A percentile compares a stretch with the other conserved stretches of the same genome.
Conservation (phyloP, 164 flowering plant genomes). For the Stephania japonica region DNA sequence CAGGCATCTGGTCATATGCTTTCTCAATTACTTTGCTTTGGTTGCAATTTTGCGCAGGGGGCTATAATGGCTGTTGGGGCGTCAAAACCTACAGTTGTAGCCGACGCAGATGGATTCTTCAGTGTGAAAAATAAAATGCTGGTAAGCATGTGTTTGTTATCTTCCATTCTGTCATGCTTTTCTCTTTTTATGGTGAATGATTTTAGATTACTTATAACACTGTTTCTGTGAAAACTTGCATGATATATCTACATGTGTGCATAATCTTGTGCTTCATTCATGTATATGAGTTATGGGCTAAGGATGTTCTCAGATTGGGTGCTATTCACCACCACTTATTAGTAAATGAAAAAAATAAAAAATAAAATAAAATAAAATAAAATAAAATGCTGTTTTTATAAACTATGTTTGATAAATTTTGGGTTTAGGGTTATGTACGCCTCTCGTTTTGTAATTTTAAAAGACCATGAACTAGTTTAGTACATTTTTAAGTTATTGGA, state of each 20-base stretch:
- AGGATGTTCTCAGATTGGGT: neutral
- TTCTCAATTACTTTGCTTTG: neutral
- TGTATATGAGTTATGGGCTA: neutral
- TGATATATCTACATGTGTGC: neutral
- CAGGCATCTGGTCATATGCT: neutral
- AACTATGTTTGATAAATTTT: neutral
- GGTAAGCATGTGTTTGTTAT: conserved; percentile 37
- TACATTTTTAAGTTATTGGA: too few relatives aligned
- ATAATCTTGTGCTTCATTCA: neutral
- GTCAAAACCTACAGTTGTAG: conserved; percentile 84
- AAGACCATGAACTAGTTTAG: too few relatives aligned
- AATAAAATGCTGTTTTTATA: neutral
- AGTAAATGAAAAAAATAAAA: too few relatives aligned
- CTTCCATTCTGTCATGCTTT: neutral
- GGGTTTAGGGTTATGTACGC: neutral
- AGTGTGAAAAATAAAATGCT: conserved; percentile 89
- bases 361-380: too few relatives aligned
- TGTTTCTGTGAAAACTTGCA: neutral
- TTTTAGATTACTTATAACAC: neutral
- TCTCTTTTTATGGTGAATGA: neutral
- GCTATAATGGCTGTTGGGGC: conserved; percentile 99
- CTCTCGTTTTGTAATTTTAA: too few relatives aligned
- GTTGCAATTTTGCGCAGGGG: conserved; percentile 44
- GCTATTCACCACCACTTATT: neutral
- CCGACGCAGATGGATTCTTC: conserved; percentile 82